A percentile compares a stretch with the other conserved stretches of the same genome.
These are phyloP conservation scores for Amylocystis lapponica DNA, from an alignment of 768 basidiomycete genomes.

Conservation along the genomic window DNA sequence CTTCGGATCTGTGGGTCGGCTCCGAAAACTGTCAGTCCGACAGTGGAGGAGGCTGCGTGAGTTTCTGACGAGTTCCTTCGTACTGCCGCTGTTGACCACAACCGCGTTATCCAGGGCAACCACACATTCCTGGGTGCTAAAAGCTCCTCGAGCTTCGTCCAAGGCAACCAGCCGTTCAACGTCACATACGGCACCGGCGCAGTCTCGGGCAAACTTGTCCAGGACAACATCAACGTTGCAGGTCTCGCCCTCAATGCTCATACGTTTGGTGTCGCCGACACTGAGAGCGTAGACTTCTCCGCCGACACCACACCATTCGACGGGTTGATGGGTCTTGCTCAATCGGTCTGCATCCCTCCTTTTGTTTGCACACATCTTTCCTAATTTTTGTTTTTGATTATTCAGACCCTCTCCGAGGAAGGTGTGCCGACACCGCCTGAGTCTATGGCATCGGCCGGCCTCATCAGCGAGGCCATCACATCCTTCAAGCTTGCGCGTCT, in stretches of 20 bases:
- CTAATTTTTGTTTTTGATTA: not conserved
- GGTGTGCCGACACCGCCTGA: constrained; percentile 64
- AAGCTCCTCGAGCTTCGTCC: constrained; percentile 58
- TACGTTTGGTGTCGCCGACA: constrained; percentile 60
- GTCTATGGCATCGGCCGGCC: constrained; percentile 49
- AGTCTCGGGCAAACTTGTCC: constrained; percentile 58
- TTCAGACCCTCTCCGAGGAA: constrained; percentile 59
- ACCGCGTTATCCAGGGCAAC: too few species aligned
- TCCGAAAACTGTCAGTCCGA: constrained; percentile 27
- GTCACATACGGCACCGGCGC: constrained; percentile 67
- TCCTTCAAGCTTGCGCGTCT: constrained; percentile 80
- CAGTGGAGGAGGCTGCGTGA: constrained; percentile 34
- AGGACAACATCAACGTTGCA: constrained; percentile 59
- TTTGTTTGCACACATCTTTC: not conserved
- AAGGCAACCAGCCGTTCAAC: constrained; percentile 43
- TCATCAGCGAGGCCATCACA: constrained; percentile 58
- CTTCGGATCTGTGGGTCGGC: constrained; percentile 41
- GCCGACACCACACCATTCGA: constrained; percentile 47
- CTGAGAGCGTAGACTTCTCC: constrained; percentile 61
- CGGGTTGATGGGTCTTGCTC: constrained; percentile 73
- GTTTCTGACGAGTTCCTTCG: constrained; percentile 12
- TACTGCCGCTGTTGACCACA: constrained; percentile 13
- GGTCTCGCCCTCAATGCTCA: constrained; percentile 53
- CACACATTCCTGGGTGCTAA: constrained; percentile 62
- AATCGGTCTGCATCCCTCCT: constrained; percentile 43